Base-by-base conservation (phyloP, 768 basidiomycete species). In the Kwoniella heveanensis region DNA sequence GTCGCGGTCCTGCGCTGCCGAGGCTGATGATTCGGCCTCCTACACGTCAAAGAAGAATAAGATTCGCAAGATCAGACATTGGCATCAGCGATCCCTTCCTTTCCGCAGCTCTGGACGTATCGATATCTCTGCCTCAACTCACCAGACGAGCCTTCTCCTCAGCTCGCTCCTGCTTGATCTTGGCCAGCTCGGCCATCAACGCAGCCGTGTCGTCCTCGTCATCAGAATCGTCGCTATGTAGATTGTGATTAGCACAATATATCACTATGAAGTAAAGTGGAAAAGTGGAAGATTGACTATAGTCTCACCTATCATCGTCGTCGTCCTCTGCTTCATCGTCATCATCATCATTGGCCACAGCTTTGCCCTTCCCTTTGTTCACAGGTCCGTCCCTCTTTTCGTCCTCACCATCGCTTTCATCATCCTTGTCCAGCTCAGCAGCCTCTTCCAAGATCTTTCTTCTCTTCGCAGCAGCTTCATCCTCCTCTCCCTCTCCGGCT, bases 181-280 rank as follows among this genome's bases (percentile, higher is more conserved):
- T 97, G 81, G 96, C 95, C n/a, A 99, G 84, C 79, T 99, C 96
- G 25, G 92, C 88, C 65, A 99, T 83, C 24, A 99, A 84, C 73
- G 96, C 95, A 0, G 92, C 92, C 0, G 92, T 92, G 57, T 95
- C 92, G 71, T 92, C 91, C 67, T 95, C 93, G 9, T 91, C 90
- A 19, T 89, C 85, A 1, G 82, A 81, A 12, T 83, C 82, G 19
- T 44, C 22, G 54, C 27, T 49, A n/a, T n/a, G n/a, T n/a, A n/a
- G n/a, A n/a, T n/a, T n/a, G n/a, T n/a, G n/a, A n/a, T n/a, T 57
- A 58, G 39, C 26, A 49, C 19, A 48, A 49, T 32, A 32, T 32
- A 32, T 32, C 32, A 32, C 13, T n/a, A n/a, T n/a, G n/a, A n/a
- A n/a, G n/a, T n/a, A n/a, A n/a, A n/a, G n/a, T n/a, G n/a, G n/a